Evolutionary conservation across 176 grass and related monocot species (phyloP).

Genomic region (Carex myosuroides): DNA sequence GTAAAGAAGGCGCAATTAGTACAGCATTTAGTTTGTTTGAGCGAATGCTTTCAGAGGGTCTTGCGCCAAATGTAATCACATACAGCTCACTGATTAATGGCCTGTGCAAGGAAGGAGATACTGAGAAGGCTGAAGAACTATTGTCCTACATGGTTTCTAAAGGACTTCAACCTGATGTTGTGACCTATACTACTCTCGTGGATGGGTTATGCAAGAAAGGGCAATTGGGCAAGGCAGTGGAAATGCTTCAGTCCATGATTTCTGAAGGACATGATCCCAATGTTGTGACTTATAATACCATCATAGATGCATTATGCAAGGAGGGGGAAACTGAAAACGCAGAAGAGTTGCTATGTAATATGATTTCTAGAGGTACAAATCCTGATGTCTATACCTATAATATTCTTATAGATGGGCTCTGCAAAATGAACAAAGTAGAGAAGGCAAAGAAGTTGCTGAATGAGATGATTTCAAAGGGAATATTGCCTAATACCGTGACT

Average conservation of each 20-base stretch:
- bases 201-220: constrained; percentile 50
- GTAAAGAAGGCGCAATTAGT: too few relatives aligned
- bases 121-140: background rate
- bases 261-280: constrained; percentile 29
- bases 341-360: too few relatives aligned
- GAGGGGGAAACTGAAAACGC: too few relatives aligned
- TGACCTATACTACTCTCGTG: constrained; percentile 65
- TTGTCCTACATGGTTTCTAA: background rate
- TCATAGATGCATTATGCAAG: too few relatives aligned
- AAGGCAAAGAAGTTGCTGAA: background rate
- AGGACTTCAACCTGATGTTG: background rate
- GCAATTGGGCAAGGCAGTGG: constrained; percentile 19
- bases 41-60: too few relatives aligned
- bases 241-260: constrained; percentile 20
- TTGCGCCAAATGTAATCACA: too few relatives aligned
- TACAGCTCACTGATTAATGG: too few relatives aligned
- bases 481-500: background rate
- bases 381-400: background rate
- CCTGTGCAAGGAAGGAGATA: background rate
- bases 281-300: constrained; percentile 30
- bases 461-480: constrained; percentile 8
- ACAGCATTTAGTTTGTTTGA: too few relatives aligned
- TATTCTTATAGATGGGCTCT: constrained; percentile 9
- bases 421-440: background rate
- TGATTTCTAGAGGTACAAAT: background rate